Percentiles rank a stretch among this genome's conserved stretches.
phyloP scores from a whole-genome alignment of 352 stramenopile species.

The Globisporangium megalacanthum region DNA sequence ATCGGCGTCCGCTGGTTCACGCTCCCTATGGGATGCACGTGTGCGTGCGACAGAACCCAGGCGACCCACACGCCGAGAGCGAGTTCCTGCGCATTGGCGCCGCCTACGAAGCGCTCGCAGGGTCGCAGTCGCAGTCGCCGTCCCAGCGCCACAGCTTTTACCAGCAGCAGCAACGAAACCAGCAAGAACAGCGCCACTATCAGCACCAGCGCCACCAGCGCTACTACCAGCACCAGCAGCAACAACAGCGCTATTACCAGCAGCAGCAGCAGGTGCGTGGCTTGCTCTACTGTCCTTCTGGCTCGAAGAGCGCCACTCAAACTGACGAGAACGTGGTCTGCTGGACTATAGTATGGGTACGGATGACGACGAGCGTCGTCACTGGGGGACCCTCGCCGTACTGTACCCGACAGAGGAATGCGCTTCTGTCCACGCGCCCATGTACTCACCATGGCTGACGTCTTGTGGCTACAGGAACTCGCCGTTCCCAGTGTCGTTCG shows the following conservation, averaged over 20 bases:
- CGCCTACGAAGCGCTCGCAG: slow-evolving; percentile 56
- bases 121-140: too few relatives aligned
- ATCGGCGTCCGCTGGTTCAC: too few relatives aligned
- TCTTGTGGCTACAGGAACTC: slow-evolving; percentile 16
- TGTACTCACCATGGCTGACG: background rate
- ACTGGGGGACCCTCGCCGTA: too few relatives aligned
- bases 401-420: too few relatives aligned
- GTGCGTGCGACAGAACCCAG: slow-evolving; percentile 32
- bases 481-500: slow-evolving; percentile 44
- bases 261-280: slow-evolving; percentile 23
- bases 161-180: slow-evolving; percentile 9
- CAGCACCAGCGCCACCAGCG: slow-evolving; percentile 42
- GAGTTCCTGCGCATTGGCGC: slow-evolving; percentile 73
- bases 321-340: too few relatives aligned
- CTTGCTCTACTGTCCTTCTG: background rate
- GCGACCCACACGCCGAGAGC: slow-evolving; percentile 55
- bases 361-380: background rate
- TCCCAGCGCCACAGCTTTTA: slow-evolving; percentile 8
- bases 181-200: slow-evolving; percentile 18
- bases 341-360: too few relatives aligned
- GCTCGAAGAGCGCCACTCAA: background rate
- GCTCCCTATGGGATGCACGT: too few relatives aligned
- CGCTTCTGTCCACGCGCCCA: too few relatives aligned
- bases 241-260: slow-evolving; percentile 45
- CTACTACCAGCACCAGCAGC: slow-evolving; percentile 43